Evolutionary conservation across 345 rosid species (phyloP), one percentile per base, ranked within the genome.

Genomic region (Gossypium australe): DNA sequence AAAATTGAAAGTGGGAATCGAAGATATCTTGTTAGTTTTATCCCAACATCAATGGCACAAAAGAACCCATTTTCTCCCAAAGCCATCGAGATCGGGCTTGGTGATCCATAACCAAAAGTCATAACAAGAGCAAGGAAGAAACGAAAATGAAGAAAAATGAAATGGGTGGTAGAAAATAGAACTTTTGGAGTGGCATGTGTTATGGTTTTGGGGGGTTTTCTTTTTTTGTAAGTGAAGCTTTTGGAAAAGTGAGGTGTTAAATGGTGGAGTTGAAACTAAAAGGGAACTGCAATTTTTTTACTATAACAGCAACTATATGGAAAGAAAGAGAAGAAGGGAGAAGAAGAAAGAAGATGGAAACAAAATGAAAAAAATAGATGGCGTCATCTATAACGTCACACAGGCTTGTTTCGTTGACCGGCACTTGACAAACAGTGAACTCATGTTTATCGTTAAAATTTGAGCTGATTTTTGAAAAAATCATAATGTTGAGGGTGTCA

Each of bases 11-110:
- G 51, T 13, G 2, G 80, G 24, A 6, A 67, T 20, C 5, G 86
- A 66, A 0, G 78, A 18, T 44, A 76, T 24, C 70, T 75, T 51
- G 87, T 67, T 81, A 75, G 86, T 84, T 78, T 81, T 90, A 41
- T 81, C 88, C 98, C 97, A 95, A 71, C 97, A 52, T 82, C 78
- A 3, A 81, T 80, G 67, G 86, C 97, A 79, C 98, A 95, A 87
- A 95, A 95, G 79, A 95, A 89, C 4, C 97, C 91, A 77, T 81
- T 76, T n/a, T 77, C 82, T 27, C 97, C 99, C 14, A 91, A 95
- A 10, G 90, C 88, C 6, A 88, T 89, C 9, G 89, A 82, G 77
- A 90, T 80, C 8, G 88, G 83, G n/a, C 92, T 90, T 77, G 81
- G 78, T 8, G 92, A 86, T 77, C 94, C 88, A 49, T 78, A 90